Evolutionary conservation across 2,329 filamentous ascomycete species (phyloP), one percentile per base, ranked within the genome.

Genomic region (Alternaria incomplexa): DNA sequence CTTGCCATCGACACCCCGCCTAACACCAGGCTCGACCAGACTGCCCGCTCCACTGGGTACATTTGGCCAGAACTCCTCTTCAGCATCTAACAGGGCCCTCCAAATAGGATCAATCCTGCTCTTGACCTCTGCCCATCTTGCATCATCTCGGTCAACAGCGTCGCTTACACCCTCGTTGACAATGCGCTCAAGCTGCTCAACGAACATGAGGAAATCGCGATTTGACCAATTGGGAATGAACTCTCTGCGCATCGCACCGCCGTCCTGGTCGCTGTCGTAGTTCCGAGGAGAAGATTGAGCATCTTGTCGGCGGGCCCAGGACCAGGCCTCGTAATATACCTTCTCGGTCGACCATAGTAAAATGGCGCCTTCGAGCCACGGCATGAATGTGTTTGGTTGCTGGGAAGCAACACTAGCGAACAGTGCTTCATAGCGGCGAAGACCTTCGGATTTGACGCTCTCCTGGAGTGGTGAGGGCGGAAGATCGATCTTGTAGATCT

Each of bases 151-250:
- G 3, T 54, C 56, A 0, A 75, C 65, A 1, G 68, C 74, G 17
- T 68, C 36, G 28, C 65, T 55, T 0, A 78, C 74, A 15, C 71
- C 75, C 32, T 83, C 81, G 73, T 91, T 87, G 59, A 90, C 80
- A 8, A 90, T 81, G 22, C 73, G 78, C 25, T 83, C 86, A 58
- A 90, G 81, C 52, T 81, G 78, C 56, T 84, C 80, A 13, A 91
- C 89, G 79, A 91, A 90, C 54, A 69, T 79, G 40, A 81, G 81
- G 73, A 92, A 92, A 70, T 88, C 87, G 3, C 75, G 67, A 65
- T 86, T 88, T 47, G 86, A 88, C 90, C 89, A 92, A 71, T 91
- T 91, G 0, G 86, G 86, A 61, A 92, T 91, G 65, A 92, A 90
- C 72, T 87, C 85, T 53, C 82, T 83, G 60, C 89, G 82, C 76